Percentiles rank a stretch among this genome's conserved stretches.
These are phyloP conservation scores for Coprinopsis cinerea DNA, from an alignment of 768 basidiomycete species.

Conservation along the genomic window DNA sequence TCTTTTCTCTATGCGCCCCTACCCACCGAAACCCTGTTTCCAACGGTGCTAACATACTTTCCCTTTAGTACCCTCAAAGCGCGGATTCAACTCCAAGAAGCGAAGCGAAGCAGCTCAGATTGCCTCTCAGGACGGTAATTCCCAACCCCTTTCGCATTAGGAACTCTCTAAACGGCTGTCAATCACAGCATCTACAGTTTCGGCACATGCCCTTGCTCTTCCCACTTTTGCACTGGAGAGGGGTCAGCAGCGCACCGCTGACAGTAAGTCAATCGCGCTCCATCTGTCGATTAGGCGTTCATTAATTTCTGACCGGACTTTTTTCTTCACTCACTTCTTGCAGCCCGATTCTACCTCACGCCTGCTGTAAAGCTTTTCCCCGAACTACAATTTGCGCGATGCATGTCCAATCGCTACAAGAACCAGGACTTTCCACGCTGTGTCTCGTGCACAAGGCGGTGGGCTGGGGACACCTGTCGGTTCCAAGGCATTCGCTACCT, in stretches of 20 bases:
- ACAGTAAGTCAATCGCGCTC: background rate
- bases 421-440: constrained; percentile 72
- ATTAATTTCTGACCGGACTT: background rate
- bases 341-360: background rate
- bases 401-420: constrained; percentile 79
- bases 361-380: background rate
- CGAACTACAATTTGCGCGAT: constrained; percentile 73
- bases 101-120: constrained; percentile 65
- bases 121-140: constrained; percentile 58
- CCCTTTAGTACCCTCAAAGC: constrained; percentile 42
- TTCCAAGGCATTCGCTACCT: constrained; percentile 84
- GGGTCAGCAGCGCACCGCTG: background rate
- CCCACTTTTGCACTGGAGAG: background rate
- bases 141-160: background rate
- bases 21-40: background rate
- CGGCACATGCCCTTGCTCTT: background rate
- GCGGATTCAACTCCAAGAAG: constrained; percentile 68
- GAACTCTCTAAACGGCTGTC: background rate
- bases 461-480: constrained; percentile 84
- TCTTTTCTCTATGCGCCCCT: background rate
- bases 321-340: background rate
- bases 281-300: background rate
- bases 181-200: background rate
- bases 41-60: constrained; percentile 3
- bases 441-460: constrained; percentile 78